Conservation (phyloP, 305 asterid species). For the Andrographis paniculata region DNA sequence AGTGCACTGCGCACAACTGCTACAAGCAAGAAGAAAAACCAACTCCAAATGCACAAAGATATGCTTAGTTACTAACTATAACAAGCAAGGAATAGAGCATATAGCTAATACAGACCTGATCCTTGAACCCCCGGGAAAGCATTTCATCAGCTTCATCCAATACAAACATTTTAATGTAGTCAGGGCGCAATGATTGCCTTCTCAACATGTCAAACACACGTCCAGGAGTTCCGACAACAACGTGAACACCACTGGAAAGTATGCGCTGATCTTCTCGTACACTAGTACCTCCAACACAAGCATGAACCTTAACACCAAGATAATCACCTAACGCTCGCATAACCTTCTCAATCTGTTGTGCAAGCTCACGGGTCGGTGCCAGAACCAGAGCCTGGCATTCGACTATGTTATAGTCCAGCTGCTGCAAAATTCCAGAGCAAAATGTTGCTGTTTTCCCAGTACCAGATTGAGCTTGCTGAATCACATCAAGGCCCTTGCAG, state of each 20-base stretch:
- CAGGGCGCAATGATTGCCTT: slow-evolving; percentile 84
- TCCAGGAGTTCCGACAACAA: slow-evolving; percentile 94
- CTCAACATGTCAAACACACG: too few relatives aligned
- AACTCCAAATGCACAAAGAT: background rate
- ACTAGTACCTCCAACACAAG: slow-evolving; percentile 89
- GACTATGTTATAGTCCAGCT: slow-evolving; percentile 63
- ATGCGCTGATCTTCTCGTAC: slow-evolving; percentile 97
- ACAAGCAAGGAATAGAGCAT: too few relatives aligned
- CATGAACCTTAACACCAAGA: slow-evolving; percentile 92
- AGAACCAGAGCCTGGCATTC: slow-evolving; percentile 94
- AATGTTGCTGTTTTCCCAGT: slow-evolving; percentile 91
- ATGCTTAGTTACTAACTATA: background rate
- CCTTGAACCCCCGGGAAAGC: slow-evolving; percentile 94
- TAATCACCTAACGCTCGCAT: slow-evolving; percentile 93
- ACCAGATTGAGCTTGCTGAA: slow-evolving; percentile 93
- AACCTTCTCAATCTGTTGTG: slow-evolving; percentile 92
- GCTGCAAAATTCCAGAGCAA: slow-evolving; percentile 93
- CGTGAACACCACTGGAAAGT: slow-evolving; percentile 81
- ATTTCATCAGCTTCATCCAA: slow-evolving; percentile 91
- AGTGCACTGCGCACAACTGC: background rate
- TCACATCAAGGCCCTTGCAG: slow-evolving; percentile 84
- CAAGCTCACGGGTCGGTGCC: slow-evolving; percentile 96
- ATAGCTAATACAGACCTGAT: slow-evolving; percentile 61
- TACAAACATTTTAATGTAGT: slow-evolving; percentile 82
- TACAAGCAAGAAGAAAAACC: background rate